A percentile compares a stretch with the other conserved stretches of the same genome.
phyloP scores from a whole-genome alignment of 257 asterid species.

The Haberlea rhodopensis region DNA sequence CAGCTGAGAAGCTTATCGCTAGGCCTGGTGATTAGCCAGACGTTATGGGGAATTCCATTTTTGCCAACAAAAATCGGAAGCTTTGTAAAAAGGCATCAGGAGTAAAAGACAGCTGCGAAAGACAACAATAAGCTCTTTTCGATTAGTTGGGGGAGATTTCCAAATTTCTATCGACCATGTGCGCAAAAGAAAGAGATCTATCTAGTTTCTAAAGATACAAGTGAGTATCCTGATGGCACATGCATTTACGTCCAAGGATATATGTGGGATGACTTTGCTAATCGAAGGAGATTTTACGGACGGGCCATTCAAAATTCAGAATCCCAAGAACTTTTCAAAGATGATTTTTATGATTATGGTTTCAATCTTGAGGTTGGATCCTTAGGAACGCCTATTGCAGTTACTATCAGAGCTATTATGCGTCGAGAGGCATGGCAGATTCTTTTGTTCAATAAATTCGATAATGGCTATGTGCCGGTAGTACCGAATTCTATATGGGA shows the following conservation, averaged over 20 bases:
- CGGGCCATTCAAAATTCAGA: constrained; percentile 92
- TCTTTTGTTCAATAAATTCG: constrained; percentile 59
- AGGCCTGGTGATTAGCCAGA: too few species aligned
- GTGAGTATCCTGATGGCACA: constrained; percentile 88
- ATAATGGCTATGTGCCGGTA: constrained; percentile 70
- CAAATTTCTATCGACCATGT: too few species aligned
- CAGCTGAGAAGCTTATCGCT: too few species aligned
- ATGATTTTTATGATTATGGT: constrained; percentile 69
- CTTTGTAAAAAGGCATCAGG: too few species aligned
- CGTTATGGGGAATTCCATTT: too few species aligned
- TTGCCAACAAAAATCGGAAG: too few species aligned
- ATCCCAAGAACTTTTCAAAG: constrained; percentile 88
- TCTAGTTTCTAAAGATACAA: constrained; percentile 53
- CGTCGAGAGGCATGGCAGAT: constrained; percentile 87
- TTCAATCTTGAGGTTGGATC: constrained; percentile 99
- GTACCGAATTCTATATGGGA: constrained; percentile 86
- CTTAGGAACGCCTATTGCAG: constrained; percentile 96
- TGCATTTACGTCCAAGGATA: constrained; percentile 82
- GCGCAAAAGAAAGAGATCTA: constrained; percentile 22
- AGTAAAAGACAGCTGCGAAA: too few species aligned
- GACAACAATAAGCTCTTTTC: too few species aligned
- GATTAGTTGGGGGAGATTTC: too few species aligned
- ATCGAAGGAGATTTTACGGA: constrained; percentile 91
- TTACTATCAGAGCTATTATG: constrained; percentile 89
- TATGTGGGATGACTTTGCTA: constrained; percentile 98